These are phyloP conservation scores for Plasmodium cynomolgi DNA, from an alignment of 169 alveolate genomes.

Conservation along the genomic window DNA sequence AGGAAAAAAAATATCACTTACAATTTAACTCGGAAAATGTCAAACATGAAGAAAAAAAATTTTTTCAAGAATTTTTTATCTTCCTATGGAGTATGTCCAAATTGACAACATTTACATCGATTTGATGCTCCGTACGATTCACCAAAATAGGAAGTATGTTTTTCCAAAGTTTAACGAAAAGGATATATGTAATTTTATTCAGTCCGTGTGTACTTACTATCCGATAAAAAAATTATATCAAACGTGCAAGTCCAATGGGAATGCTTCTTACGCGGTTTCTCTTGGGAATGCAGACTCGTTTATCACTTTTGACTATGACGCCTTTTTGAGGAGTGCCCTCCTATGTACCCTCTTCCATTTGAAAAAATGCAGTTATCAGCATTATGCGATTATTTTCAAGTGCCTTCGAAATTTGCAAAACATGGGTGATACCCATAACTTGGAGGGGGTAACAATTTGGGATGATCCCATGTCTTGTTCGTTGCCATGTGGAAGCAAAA, in stretches of 20 bases:
- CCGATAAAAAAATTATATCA: conserved; percentile 60
- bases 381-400: conserved; percentile 61
- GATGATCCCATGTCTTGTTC: background rate
- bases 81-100: conserved; percentile 67
- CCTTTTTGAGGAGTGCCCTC: conserved; percentile 28
- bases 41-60: background rate
- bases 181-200: conserved; percentile 62
- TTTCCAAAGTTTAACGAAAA: conserved; percentile 38
- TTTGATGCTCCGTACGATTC: conserved; percentile 20
- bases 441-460: background rate
- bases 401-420: conserved; percentile 40
- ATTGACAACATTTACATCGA: conserved; percentile 62
- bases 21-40: background rate
- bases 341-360: conserved; percentile 25
- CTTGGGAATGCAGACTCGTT: background rate
- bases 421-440: background rate
- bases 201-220: conserved; percentile 35
- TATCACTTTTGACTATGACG: conserved; percentile 25
- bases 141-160: conserved; percentile 27
- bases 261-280: background rate
- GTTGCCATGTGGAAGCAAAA: background rate
- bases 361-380: conserved; percentile 58
- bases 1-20: conserved; percentile 15
- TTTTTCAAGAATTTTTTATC: conserved; percentile 60
- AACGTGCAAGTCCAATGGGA: background rate